Percentiles rank a stretch among this genome's conserved stretches.
Evolutionary conservation across 257 asterid species (phyloP).

Genomic region (Leptodermis oblonga): DNA sequence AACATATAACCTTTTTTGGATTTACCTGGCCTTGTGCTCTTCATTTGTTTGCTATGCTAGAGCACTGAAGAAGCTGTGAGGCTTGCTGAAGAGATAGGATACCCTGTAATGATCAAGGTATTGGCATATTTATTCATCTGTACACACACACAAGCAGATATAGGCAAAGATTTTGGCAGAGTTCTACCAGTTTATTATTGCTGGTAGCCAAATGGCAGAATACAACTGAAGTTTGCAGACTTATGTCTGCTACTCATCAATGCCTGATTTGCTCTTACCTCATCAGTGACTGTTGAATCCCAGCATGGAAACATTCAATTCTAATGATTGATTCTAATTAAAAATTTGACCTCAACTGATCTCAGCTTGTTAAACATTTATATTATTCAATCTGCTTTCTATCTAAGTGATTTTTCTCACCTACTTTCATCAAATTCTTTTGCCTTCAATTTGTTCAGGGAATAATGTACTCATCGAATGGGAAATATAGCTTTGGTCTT

Average conservation of each 20-base stretch:
- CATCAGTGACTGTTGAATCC: background rate
- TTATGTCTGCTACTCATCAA: background rate
- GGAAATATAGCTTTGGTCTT: background rate
- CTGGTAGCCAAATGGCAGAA: background rate
- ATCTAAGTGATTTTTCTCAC: background rate
- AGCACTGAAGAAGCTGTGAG: slow-evolving; percentile 84
- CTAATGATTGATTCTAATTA: background rate
- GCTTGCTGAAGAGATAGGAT: slow-evolving; percentile 83
- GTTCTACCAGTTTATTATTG: background rate
- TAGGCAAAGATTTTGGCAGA: background rate
- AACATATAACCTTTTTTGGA: background rate
- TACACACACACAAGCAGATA: background rate
- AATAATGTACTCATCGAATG: background rate
- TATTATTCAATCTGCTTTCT: background rate
- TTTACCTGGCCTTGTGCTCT: background rate
- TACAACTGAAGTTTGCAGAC: background rate
- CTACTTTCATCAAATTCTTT: too few species aligned
- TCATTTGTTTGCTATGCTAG: slow-evolving; percentile 36
- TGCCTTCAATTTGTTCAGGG: background rate
- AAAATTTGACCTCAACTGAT: background rate
- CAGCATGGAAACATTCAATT: background rate
- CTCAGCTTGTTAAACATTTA: background rate
- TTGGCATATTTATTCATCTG: slow-evolving; percentile 5
- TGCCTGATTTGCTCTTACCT: background rate
- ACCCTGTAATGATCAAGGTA: slow-evolving; percentile 99